These are phyloP conservation scores for Claviceps paspali DNA, from an alignment of 2,329 filamentous ascomycete species.

Conservation along the genomic window DNA sequence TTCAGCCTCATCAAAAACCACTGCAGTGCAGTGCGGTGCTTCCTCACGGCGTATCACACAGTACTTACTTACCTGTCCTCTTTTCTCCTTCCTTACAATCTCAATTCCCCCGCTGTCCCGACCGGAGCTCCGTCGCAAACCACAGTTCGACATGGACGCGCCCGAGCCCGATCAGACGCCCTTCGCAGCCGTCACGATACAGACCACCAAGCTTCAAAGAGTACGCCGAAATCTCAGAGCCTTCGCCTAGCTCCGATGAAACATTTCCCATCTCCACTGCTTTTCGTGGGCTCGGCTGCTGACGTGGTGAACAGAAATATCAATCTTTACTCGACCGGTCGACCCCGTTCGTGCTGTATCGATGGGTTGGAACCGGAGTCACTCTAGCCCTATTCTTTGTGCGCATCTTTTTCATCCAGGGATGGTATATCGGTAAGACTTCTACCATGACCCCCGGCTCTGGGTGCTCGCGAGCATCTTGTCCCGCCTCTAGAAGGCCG, in stretches of 20 bases:
- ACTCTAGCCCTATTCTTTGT: conserved; percentile 70
- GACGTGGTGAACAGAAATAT: conserved; percentile 50
- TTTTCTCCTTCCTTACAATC: no score
- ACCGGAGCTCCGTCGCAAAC: background rate
- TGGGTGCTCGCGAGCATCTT: background rate
- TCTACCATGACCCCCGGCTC: no score
- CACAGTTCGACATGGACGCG: conserved; percentile 52
- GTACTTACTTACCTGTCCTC: no score
- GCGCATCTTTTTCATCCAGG: conserved; percentile 81
- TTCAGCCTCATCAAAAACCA: background rate
- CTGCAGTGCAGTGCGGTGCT: background rate
- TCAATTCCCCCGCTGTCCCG: background rate
- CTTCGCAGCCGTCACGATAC: conserved; percentile 77
- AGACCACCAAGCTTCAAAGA: conserved; percentile 60
- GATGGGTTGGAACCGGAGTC: conserved; percentile 74
- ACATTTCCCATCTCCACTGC: background rate
- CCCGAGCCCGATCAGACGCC: conserved; percentile 79
- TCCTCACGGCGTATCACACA: background rate
- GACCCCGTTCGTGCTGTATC: conserved; percentile 75
- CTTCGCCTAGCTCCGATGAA: background rate
- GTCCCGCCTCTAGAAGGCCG: background rate
- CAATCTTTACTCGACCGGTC: conserved; percentile 89
- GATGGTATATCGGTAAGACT: conserved; percentile 90
- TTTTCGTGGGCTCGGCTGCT: background rate
- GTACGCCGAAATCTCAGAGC: conserved; percentile 29